Conservation (phyloP, 768 basidiomycete species). For the Tricholoma saponaceum region DNA sequence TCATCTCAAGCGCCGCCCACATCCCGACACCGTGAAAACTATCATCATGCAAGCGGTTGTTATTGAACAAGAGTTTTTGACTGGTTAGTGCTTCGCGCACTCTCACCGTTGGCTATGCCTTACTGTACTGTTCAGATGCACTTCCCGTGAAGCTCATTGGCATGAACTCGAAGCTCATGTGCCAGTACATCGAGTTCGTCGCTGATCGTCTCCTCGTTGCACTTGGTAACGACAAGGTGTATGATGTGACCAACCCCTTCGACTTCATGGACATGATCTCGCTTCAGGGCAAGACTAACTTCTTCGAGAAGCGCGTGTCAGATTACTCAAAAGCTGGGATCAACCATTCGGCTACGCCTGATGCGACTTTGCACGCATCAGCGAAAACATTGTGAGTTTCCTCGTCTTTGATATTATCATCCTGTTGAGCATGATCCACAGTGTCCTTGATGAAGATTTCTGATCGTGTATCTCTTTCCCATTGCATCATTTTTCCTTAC, state of each 20-base stretch:
- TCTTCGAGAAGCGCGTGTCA: slow-evolving; percentile 94
- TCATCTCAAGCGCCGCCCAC: slow-evolving; percentile 77
- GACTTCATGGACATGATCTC: slow-evolving; percentile 97
- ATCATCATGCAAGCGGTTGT: slow-evolving; percentile 82
- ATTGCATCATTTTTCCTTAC: neutral
- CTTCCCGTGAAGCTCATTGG: slow-evolving; percentile 85
- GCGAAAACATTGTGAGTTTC: slow-evolving; percentile 8
- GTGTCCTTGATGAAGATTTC: slow-evolving; percentile 20
- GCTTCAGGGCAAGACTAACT: slow-evolving; percentile 94
- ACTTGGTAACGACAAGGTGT: slow-evolving; percentile 79
- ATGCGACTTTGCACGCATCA: slow-evolving; percentile 8
- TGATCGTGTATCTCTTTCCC: slow-evolving; percentile 2
- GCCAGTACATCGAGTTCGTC: slow-evolving; percentile 88
- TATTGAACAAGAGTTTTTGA: slow-evolving; percentile 86
- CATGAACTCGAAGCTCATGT: slow-evolving; percentile 90
- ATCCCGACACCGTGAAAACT: slow-evolving; percentile 64
- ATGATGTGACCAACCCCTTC: slow-evolving; percentile 77
- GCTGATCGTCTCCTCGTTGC: slow-evolving; percentile 86
- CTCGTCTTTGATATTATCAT: neutral
- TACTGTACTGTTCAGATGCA: slow-evolving; percentile 51
- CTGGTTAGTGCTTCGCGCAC: slow-evolving; percentile 39
- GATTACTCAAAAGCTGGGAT: slow-evolving; percentile 74
- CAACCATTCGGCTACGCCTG: slow-evolving; percentile 27
- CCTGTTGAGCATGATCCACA: neutral
- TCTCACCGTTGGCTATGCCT: neutral